Evolutionary conservation across 352 stramenopile genomes (phyloP).

Genomic region (Thraustochytrium striatum): DNA sequence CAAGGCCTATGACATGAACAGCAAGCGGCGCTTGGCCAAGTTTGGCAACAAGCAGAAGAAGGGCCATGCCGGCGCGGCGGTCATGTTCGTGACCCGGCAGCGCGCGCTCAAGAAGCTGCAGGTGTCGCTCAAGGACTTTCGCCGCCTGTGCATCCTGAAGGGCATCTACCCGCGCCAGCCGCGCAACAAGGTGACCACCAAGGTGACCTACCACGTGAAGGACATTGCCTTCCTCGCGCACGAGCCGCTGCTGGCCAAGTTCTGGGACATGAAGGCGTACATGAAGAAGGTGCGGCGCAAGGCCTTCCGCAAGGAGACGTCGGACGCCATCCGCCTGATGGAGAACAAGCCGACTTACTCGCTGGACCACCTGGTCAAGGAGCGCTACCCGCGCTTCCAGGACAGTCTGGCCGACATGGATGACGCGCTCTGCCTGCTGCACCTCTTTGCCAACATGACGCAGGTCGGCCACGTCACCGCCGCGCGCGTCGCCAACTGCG

Average conservation of each 20-base stretch:
- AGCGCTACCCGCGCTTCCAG: constrained; percentile 87
- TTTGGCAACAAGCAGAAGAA: constrained; percentile 37
- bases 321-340: constrained; percentile 69
- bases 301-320: constrained; percentile 69
- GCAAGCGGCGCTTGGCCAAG: constrained; percentile 24
- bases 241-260: constrained; percentile 96
- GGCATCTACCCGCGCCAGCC: constrained; percentile 97
- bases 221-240: constrained; percentile 95
- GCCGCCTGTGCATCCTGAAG: constrained; percentile 97
- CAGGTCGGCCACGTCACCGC: constrained; percentile 75
- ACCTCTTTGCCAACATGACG: constrained; percentile 90
- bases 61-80: constrained; percentile 62
- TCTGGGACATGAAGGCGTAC: constrained; percentile 95
- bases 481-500: constrained; percentile 78
- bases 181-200: constrained; percentile 89
- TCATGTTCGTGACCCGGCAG: constrained; percentile 91
- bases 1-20: constrained; percentile 38
- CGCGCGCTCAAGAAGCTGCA: constrained; percentile 89
- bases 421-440: constrained; percentile 92
- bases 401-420: constrained; percentile 96
- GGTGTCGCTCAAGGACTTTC: constrained; percentile 96
- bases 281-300: constrained; percentile 91
- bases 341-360: constrained; percentile 84
- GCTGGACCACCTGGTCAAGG: constrained; percentile 96
- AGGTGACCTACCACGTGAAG: constrained; percentile 90